Evolutionary conservation across 2,329 filamentous ascomycete genomes (phyloP).

Genomic region (Tolypocladium guangdongense): DNA sequence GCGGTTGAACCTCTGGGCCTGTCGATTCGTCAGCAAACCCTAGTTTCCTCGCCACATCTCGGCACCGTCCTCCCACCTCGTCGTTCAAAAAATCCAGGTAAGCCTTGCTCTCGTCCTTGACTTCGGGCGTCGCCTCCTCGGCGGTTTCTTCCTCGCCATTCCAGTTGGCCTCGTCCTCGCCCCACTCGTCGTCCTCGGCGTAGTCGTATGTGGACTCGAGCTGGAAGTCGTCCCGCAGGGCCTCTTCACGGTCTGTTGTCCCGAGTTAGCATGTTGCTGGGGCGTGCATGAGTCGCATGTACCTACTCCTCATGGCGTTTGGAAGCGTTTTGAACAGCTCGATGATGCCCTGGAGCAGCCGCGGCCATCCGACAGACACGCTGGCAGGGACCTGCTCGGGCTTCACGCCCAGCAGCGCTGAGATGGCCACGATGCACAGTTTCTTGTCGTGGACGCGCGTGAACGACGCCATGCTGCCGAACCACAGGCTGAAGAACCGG

Average conservation of each 20-base stretch:
- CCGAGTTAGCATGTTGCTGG: conserved; percentile 12
- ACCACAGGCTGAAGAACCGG: conserved; percentile 98
- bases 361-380: conserved; percentile 89
- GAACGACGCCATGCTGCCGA: conserved; percentile 89
- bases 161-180: conserved; percentile 75
- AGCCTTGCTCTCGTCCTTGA: conserved; percentile 82
- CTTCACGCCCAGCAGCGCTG: conserved; percentile 67
- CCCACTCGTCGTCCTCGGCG: conserved; percentile 70
- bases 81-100: conserved; percentile 95
- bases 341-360: conserved; percentile 78
- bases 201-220: conserved; percentile 53
- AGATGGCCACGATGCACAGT: conserved; percentile 89
- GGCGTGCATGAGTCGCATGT: too few species aligned
- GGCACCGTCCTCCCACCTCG: conserved; percentile 44
- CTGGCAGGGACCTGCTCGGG: conserved; percentile 80
- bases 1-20: conserved; percentile 76
- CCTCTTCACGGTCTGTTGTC: conserved; percentile 71
- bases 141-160: conserved; percentile 61
- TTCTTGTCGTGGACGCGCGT: conserved; percentile 97
- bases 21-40: not conserved
- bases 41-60: too few species aligned
- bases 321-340: conserved; percentile 87
- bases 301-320: conserved; percentile 70
- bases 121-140: conserved; percentile 52
- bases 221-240: conserved; percentile 76